These are phyloP conservation scores for Castanopsis chinensis DNA, from an alignment of 306 rosid species.

Conservation along the genomic window DNA sequence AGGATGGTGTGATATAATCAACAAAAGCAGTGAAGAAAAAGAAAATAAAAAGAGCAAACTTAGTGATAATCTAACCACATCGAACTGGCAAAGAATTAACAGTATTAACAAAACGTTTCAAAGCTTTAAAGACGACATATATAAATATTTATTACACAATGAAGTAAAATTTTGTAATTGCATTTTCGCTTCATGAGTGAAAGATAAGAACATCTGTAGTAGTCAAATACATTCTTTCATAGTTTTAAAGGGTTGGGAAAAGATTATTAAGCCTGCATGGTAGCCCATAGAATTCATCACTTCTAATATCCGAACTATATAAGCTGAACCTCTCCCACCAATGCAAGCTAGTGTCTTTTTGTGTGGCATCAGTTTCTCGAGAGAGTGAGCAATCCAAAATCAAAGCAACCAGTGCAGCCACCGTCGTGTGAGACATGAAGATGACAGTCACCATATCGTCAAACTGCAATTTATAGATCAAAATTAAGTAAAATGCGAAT, in stretches of 20 bases:
- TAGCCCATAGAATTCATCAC: constrained; percentile 64
- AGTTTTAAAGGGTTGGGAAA: constrained; percentile 46
- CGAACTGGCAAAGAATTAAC: neutral
- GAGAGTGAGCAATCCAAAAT: constrained; percentile 56
- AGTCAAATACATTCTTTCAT: neutral
- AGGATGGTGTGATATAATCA: too few species aligned
- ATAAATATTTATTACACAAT: neutral
- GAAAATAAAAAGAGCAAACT: neutral
- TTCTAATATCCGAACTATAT: constrained; percentile 60
- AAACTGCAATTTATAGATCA: constrained; percentile 37
- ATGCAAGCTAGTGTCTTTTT: constrained; percentile 54
- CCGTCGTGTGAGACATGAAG: constrained; percentile 72
- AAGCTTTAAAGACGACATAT: neutral
- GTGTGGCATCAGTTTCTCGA: constrained; percentile 37
- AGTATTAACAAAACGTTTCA: neutral
- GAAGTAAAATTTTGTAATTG: neutral
- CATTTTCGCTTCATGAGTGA: neutral
- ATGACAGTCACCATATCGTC: constrained; percentile 46
- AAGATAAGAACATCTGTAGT: neutral
- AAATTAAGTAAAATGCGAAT: neutral
- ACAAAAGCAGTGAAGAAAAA: neutral
- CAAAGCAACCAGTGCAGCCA: constrained; percentile 65
- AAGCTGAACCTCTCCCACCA: constrained; percentile 79
- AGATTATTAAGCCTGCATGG: constrained; percentile 53
- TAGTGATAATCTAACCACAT: too few species aligned